Base-by-base conservation (phyloP, 2,329 filamentous ascomycete species). In the Exophiala lecanii-corni region DNA sequence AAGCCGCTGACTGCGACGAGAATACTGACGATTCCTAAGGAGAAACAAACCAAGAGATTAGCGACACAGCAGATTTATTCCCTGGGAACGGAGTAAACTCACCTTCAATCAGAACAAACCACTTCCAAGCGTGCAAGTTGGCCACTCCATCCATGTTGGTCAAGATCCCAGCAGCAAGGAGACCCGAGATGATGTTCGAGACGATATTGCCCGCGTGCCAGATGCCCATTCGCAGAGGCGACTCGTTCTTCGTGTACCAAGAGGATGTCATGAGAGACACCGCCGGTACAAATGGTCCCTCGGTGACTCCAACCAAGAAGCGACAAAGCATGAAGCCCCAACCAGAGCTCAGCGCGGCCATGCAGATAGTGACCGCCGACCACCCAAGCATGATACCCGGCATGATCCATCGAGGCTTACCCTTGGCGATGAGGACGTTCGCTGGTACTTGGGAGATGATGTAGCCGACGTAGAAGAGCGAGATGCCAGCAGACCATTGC, bases 31-130 rank as follows among this genome's bases (percentile, higher is more conserved):
- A 78, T 69, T 7, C n/a, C n/a, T n/a, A n/a, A n/a, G n/a, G n/a
- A n/a, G n/a, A n/a, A n/a, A n/a, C n/a, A n/a, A n/a, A n/a, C n/a
- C n/a, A n/a, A n/a, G n/a, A n/a, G n/a, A n/a, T n/a, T n/a, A n/a
- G n/a, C n/a, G n/a, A n/a, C n/a, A n/a, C n/a, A n/a, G n/a, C n/a
- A n/a, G n/a, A n/a, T n/a, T n/a, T n/a, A n/a, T n/a, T n/a, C n/a
- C n/a, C n/a, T n/a, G n/a, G n/a, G n/a, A n/a, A n/a, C n/a, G n/a
- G n/a, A n/a, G n/a, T n/a, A n/a, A n/a, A 2, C n/a, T n/a, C n/a
- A n/a, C 77, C 78, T 54, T 81, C 78, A 68, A 70, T 65, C 47
- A 71, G 61, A 46, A 72, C 69, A 30, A 73, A 68, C 70, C 69
- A 72, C 15, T 70, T 63, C 69, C 67, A 70, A 0, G 64, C 61